These are phyloP conservation scores for Delonix regia DNA, from an alignment of 306 rosid genomes.

Conservation along the genomic window DNA sequence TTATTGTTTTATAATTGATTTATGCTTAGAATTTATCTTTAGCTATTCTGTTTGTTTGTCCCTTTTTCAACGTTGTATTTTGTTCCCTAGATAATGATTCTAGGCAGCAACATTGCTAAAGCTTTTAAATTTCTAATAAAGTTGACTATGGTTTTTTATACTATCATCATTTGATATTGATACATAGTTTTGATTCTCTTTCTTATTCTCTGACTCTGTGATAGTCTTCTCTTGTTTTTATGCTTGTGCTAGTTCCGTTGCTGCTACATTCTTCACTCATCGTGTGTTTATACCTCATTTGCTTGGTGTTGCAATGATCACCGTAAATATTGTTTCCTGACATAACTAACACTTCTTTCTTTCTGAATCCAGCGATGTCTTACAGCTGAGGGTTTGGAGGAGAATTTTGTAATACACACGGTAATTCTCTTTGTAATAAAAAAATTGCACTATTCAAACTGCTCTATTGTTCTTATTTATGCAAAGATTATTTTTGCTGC, in stretches of 20 bases:
- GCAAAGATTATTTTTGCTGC: neutral
- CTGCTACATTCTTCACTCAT: conserved; percentile 10
- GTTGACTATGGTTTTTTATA: neutral
- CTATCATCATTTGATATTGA: conserved; percentile 21
- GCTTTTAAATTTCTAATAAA: neutral
- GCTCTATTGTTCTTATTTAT: conserved; percentile 24
- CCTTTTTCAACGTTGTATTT: conserved; percentile 23
- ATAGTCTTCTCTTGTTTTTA: neutral
- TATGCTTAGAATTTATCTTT: conserved; percentile 12
- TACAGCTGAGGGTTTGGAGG: conserved; percentile 83
- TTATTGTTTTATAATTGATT: conserved; percentile 20
- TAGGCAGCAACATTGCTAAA: neutral
- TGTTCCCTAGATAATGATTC: conserved; percentile 23
- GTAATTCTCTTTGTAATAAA: conserved; percentile 45
- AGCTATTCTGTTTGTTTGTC: neutral
- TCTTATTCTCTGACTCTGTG: neutral
- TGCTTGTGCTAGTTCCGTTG: conserved; percentile 6
- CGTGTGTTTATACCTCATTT: conserved; percentile 25
- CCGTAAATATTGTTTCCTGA: conserved; percentile 12
- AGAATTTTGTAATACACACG: conserved; percentile 84
- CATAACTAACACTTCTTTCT: conserved; percentile 15
- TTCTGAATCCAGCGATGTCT: conserved; percentile 85
- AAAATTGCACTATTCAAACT: conserved; percentile 17
- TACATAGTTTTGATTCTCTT: conserved; percentile 8
- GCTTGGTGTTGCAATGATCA: conserved; percentile 12